Conservation (phyloP, 257 asterid genomes). For the Asclepias syriaca region DNA sequence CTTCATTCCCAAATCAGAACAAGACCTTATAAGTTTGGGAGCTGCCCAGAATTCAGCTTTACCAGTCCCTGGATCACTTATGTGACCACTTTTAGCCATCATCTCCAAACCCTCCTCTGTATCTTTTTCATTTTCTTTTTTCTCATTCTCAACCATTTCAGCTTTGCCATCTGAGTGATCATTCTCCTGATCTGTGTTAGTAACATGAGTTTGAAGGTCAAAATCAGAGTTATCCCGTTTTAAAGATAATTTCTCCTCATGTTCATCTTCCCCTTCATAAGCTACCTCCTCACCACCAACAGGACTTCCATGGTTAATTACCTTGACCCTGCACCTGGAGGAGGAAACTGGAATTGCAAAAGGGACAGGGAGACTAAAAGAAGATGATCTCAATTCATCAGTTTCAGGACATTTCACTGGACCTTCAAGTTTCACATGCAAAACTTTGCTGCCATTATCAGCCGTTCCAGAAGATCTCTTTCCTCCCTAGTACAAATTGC, state of each 20-base stretch:
- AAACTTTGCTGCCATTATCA: conserved; percentile 19
- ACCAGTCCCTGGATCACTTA: conserved; percentile 60
- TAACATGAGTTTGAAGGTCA: conserved; percentile 30
- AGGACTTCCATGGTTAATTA: conserved; percentile 53
- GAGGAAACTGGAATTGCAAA: conserved; percentile 28
- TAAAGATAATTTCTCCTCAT: conserved; percentile 34
- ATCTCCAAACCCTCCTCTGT: conserved; percentile 24
- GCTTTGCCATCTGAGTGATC: conserved; percentile 16
- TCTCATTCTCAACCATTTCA: conserved; percentile 17
- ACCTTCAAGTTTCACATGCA: conserved; percentile 36
- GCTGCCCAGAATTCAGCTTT: conserved; percentile 38
- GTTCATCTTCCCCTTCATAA: conserved; percentile 60
- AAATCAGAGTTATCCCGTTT: conserved; percentile 44
- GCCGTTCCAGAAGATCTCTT: conserved; percentile 14
- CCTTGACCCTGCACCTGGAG: conserved; percentile 45
- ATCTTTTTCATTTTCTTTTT: conserved; percentile 13
- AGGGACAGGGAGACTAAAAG: conserved; percentile 46
- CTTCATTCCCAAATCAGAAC: conserved; percentile 50
- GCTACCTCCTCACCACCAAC: conserved; percentile 40
- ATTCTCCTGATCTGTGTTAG: conserved; percentile 25
- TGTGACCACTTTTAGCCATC: conserved; percentile 38
- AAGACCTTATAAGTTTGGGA: conserved; percentile 54
- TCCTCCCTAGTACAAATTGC: conserved; percentile 28
- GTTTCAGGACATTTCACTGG: conserved; percentile 28
- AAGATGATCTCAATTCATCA: conserved; percentile 33